Evolutionary conservation across 192 early-diverging fungal genomes (phyloP), one percentile per base, ranked within the genome.

Genomic region (Gryganskiella cystojenkinii): DNA sequence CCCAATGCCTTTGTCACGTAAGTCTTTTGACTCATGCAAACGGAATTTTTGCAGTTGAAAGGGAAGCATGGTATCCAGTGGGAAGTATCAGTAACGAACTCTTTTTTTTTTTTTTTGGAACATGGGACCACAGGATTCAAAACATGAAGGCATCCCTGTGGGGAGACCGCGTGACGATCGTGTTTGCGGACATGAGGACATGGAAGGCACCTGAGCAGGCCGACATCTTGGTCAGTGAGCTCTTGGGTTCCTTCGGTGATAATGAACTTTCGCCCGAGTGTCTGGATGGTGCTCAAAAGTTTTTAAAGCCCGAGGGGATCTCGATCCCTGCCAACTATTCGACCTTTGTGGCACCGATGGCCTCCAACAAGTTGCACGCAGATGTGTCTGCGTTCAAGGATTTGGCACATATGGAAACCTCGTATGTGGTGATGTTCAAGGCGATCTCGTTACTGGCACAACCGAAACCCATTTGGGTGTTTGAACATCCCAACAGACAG

Each of bases 191-290:
- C 47, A 99, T 99, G 95, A 91, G 98, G 34, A 82, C 83, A 45
- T 96, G 91, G 93, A 82, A 78, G 27, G 81, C 91, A 2, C 84
- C 90, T 1, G 88, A 92, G 65, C 85, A 90, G 76, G 89, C 89
- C 14, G 96, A 99, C 81, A 95, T 99, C 61, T 75, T 99, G 28
- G 93, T 99, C 13, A 95, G 93, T 63, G 98, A 99, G 82, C 87
- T 99, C 24, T 83, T 99, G 35, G 98, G 98, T 8, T 97, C 96
- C 2, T 95, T 99, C 86, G 98, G 97, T 55, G 98, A 99, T 81
- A 99, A 99, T 81, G 97, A 99, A 76, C 89, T 99, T 19, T 96
- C 98, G n/a, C 98, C 98, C 10, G 98, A 99, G 80, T 99, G 96
- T 68, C 84, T 99, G 20, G 94, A 95, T 81, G 95, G 92, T 13